Conservation (phyloP, 78 protist species). For the Dictyostelium discoideum region dicty_2.7 NC_007088.5:492501-493000, state of each 20-base stretch:
- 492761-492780: no score
- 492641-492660: not conserved
- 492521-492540: slow-evolving; percentile 36
- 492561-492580: not conserved
- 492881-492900: not conserved
- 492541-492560: slow-evolving; percentile 8
- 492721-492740: not conserved
- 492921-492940: not conserved
- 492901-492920: not conserved
- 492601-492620: slow-evolving; percentile 4
- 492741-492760: not conserved
- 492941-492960: not conserved
- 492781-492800: not conserved
- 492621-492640: not conserved
- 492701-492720: not conserved
- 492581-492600: not conserved
- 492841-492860: slow-evolving; percentile 68
- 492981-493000: slow-evolving; percentile 14
- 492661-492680: not conserved
- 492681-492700: not conserved
- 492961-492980: not conserved
- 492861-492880: slow-evolving; percentile 21
- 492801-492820: slow-evolving; percentile 15
- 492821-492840: slow-evolving; percentile 56
- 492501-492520: not conserved